Conservation (phyloP, 2,329 filamentous ascomycete species). For the Neopestalotiopsis rosae region DNA sequence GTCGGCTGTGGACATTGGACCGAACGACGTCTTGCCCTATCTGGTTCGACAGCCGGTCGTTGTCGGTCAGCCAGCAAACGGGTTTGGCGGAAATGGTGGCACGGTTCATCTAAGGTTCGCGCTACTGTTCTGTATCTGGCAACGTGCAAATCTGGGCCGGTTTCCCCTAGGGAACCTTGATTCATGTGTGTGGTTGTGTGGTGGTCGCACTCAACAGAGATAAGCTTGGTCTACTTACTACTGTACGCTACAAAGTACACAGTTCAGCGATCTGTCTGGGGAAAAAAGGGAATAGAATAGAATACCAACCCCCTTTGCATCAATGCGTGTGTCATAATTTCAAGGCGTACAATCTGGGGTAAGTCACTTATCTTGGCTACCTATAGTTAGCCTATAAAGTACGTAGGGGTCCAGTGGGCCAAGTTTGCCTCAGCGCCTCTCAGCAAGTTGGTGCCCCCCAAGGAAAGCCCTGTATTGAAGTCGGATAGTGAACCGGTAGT, state of each 20-base stretch:
- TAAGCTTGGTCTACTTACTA: background rate
- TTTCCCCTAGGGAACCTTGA: conserved; percentile 1
- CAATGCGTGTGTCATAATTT: conserved; percentile 1
- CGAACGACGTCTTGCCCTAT: background rate
- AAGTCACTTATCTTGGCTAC: background rate
- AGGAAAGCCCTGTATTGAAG: background rate
- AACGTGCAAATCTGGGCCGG: background rate
- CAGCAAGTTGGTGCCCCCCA: too few species aligned
- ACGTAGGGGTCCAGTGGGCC: background rate
- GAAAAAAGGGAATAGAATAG: background rate
- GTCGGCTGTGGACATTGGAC: background rate
- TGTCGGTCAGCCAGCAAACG: background rate
- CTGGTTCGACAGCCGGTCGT: background rate
- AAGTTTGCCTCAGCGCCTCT: background rate
- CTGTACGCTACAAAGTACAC: background rate
- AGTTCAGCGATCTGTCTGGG: background rate
- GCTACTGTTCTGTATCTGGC: background rate
- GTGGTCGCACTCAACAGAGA: background rate
- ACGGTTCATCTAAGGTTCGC: background rate
- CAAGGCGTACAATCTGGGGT: background rate
- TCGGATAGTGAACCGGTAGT: background rate
- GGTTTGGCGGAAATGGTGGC: background rate
- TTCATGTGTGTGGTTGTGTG: background rate
- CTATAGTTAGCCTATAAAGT: background rate
- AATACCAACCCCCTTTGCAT: background rate